These are phyloP conservation scores for Rhytidhysteron rufulum DNA, from an alignment of 2,329 filamentous ascomycete genomes.

Conservation along the genomic window DNA sequence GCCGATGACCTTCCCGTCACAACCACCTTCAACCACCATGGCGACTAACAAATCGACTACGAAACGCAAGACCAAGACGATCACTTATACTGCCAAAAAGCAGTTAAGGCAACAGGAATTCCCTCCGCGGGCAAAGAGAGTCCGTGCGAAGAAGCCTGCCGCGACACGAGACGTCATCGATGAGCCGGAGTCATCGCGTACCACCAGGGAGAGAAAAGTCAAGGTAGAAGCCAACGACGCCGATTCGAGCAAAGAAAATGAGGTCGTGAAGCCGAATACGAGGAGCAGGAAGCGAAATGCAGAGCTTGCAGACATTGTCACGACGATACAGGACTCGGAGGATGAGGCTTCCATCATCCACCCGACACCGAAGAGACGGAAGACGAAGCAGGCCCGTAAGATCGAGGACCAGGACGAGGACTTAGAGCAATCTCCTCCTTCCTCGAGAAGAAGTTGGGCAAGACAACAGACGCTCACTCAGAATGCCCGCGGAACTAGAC, in stretches of 20 bases:
- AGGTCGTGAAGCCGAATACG: not conserved
- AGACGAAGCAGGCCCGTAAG: not conserved
- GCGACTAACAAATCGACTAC: not conserved
- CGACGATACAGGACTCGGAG: too few species aligned
- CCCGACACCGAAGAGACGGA: not conserved
- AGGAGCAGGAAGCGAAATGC: not conserved
- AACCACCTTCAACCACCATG: not conserved
- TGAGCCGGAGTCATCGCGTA: not conserved
- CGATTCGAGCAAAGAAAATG: not conserved
- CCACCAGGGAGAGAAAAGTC: not conserved
- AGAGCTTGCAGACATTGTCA: too few species aligned
- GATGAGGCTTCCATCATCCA: too few species aligned
- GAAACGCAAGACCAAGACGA: not conserved
- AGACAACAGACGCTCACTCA: conserved; percentile 3
- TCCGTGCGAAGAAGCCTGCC: not conserved
- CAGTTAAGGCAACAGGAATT: not conserved
- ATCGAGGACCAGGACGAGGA: not conserved
- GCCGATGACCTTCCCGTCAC: not conserved
- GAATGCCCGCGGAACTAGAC: not conserved
- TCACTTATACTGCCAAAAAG: not conserved
- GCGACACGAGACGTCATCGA: not conserved
- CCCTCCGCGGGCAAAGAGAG: not conserved
- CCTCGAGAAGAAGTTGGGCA: not conserved
- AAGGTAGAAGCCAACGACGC: not conserved
- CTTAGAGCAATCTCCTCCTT: not conserved